Conservation (phyloP, 1,284 basidiomycete species). For the Melampsora occidentalis region DNA sequence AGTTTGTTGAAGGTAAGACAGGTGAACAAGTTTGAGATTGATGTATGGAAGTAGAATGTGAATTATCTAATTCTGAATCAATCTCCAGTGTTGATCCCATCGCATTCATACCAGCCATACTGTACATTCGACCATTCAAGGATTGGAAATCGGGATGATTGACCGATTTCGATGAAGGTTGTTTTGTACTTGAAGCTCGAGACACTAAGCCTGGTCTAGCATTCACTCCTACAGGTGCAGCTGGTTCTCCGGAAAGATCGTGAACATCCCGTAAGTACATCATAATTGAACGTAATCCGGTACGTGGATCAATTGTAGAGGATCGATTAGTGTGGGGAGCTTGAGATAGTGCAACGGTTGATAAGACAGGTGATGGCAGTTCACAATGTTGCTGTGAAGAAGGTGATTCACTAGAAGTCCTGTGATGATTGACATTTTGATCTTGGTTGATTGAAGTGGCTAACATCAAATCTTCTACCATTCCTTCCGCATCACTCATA, state of each 20-base stretch:
- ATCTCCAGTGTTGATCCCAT: not conserved
- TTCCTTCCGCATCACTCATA: not conserved
- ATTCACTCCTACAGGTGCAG: not conserved
- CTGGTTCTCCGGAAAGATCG: slow-evolving; percentile 35
- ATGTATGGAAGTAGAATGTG: not conserved
- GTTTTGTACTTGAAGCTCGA: slow-evolving; percentile 27
- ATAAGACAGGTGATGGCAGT: too few relatives aligned
- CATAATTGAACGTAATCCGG: slow-evolving; percentile 30
- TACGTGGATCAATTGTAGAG: slow-evolving; percentile 3
- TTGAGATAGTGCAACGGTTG: too few relatives aligned
- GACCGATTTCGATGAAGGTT: slow-evolving; percentile 5
- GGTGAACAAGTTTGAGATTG: too few relatives aligned
- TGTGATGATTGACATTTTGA: too few relatives aligned
- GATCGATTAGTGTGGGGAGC: not conserved
- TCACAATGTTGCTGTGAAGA: too few relatives aligned
- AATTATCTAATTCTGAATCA: slow-evolving; percentile 20
- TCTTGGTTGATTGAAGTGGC: too few relatives aligned
- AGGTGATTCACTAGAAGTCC: too few relatives aligned
- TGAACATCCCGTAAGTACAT: slow-evolving; percentile 43
- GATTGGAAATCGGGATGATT: not conserved
- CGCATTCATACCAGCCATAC: not conserved
- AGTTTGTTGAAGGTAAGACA: not conserved
- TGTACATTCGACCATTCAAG: too few relatives aligned
- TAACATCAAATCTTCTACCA: too few relatives aligned
- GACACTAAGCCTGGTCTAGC: slow-evolving; percentile 9